These are phyloP conservation scores for Powellomyces hirtus DNA, from an alignment of 192 early-diverging fungal genomes.

Conservation along the genomic window DNA sequence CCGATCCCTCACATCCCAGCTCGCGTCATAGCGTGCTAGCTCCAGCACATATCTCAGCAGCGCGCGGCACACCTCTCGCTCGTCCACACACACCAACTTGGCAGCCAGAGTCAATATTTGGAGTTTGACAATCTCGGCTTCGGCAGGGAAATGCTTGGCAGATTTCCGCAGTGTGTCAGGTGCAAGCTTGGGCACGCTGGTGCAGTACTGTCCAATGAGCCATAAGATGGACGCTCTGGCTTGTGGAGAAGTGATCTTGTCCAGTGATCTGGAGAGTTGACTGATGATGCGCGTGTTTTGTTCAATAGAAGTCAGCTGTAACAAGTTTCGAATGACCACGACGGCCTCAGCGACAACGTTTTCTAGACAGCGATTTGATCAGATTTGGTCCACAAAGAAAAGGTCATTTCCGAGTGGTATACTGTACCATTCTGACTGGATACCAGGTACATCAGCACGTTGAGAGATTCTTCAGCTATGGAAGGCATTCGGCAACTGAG, in stretches of 20 bases:
- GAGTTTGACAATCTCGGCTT: conserved; percentile 71
- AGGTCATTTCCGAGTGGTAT: not conserved
- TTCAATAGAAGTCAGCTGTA: conserved; percentile 46
- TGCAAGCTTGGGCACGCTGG: conserved; percentile 59
- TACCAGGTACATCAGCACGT: conserved; percentile 25
- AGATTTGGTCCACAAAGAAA: not conserved
- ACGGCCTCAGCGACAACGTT: conserved; percentile 73
- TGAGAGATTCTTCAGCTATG: conserved; percentile 58
- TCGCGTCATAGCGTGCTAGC: conserved; percentile 84
- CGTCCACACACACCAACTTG: conserved; percentile 49
- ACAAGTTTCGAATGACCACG: conserved; percentile 66
- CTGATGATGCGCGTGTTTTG: conserved; percentile 18
- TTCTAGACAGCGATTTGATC: conserved; percentile 43
- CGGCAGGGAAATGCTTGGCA: conserved; percentile 58
- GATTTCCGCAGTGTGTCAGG: conserved; percentile 81
- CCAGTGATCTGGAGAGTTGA: conserved; percentile 14
- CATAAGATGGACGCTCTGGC: conserved; percentile 86
- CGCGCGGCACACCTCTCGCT: conserved; percentile 3
- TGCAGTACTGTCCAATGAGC: conserved; percentile 80
- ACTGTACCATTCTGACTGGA: conserved; percentile 24
- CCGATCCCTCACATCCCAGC: conserved; percentile 89
- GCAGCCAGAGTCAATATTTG: conserved; percentile 80
- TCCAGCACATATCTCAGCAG: conserved; percentile 72
- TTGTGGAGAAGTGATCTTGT: conserved; percentile 57
- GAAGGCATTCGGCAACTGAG: conserved; percentile 9